Evolutionary conservation across 2,329 filamentous ascomycete genomes (phyloP), one percentile per base, ranked within the genome.

Genomic region (Trichophyton equinum): DNA sequence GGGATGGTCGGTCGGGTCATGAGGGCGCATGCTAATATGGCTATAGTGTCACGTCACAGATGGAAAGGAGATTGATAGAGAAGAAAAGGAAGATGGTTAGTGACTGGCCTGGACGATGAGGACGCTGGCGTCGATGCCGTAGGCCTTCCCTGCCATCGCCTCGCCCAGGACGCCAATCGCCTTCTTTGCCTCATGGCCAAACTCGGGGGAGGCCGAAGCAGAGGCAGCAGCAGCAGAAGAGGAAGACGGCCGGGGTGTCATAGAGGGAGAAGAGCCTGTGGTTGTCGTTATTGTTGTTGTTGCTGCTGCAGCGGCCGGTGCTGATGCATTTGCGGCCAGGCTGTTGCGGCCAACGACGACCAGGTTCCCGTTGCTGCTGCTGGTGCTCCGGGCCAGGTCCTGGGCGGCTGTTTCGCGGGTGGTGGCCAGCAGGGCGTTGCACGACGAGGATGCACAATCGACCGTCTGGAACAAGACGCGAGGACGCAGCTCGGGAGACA

Each of bases 361-460:
- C 22, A 91, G 75, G 68, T 90, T 87, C 1, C 87, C 87, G 0
- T 84, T 84, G 66, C 89, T 89, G 66, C 88, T 89, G 68, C 78
- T 80, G 0, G 80, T 77, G 18, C 80, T 79, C 62, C 82, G 80
- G 0, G 82, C 82, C 1, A 89, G 78, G 59, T 85, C 83, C 30
- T 77, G 72, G 58, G 79, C 78, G 0, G 86, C 86, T 3, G 79
- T 73, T 4, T 78, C 74, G 1, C 87, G 64, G 1, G 80, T 76
- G 61, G 70, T 68, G 4, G 81, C 71, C 0, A 77, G 71, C 0
- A 75, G 70, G 15, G 72, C 69, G 0, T 69, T 67, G 2, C 27
- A 69, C 68, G 0, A 30, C 27, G 33, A 36, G 1, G 33, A 36
- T 38, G 60, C 55, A n/a, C 22, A 27, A n/a, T 62, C 58, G 4